Percentiles rank a stretch among this genome's conserved stretches.
Conservation (phyloP, 805 yeast species). For the Candida jianshihensis region DNA sequence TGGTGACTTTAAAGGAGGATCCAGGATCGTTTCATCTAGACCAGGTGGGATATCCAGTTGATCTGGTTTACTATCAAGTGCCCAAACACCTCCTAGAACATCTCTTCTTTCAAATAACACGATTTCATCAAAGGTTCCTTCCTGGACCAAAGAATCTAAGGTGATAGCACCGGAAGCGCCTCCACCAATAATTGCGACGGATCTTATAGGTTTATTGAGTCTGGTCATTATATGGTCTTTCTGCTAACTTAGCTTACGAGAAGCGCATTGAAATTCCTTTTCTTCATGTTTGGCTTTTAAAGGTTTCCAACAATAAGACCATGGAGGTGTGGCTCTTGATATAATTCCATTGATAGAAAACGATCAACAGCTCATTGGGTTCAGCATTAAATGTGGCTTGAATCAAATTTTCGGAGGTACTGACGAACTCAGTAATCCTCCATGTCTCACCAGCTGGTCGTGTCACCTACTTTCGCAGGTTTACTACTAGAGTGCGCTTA, state of each 20-base stretch:
- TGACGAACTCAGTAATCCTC: no score
- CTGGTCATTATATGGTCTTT: no score
- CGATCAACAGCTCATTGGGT: no score
- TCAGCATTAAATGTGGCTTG: no score
- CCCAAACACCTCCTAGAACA: constrained; percentile 39
- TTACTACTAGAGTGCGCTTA: no score
- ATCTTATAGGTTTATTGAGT: constrained; percentile 7
- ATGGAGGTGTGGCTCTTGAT: background rate
- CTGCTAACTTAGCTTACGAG: no score
- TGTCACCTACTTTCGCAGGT: no score
- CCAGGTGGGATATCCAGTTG: constrained; percentile 23
- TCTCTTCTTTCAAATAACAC: constrained; percentile 35
- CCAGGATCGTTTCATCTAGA: constrained; percentile 16
- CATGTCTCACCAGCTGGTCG: no score
- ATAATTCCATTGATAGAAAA: background rate
- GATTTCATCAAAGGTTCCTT: constrained; percentile 26
- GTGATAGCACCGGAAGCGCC: constrained; percentile 44
- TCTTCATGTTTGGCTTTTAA: no score
- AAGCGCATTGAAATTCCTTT: no score
- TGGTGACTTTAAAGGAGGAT: constrained; percentile 20
- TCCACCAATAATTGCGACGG: constrained; percentile 42
- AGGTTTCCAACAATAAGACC: background rate
- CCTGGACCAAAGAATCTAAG: constrained; percentile 32
- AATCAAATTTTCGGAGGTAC: no score
- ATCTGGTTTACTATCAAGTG: constrained; percentile 24